Percentiles rank a stretch among this genome's conserved stretches.
Conservation (phyloP, 257 asterid species). For the Solanum appendiculatum region DNA sequence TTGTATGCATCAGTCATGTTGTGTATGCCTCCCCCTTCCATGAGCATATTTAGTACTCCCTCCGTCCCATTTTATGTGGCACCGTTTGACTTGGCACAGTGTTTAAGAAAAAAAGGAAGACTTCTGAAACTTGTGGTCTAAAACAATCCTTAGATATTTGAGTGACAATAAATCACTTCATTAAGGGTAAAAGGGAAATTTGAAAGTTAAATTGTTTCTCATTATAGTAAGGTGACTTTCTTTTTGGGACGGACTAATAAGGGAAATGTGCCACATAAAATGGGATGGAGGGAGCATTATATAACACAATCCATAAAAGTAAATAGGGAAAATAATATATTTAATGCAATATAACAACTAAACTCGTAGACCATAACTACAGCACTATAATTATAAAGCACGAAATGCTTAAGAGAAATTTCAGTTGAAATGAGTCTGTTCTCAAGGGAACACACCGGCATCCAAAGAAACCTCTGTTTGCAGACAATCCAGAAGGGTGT, state of each 20-base stretch:
- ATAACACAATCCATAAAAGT: neutral
- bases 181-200: neutral
- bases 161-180: neutral
- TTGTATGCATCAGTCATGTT: neutral
- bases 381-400: neutral
- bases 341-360: neutral
- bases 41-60: neutral
- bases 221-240: neutral
- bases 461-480: slow-evolving; percentile 94
- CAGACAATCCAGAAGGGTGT: slow-evolving; percentile 98
- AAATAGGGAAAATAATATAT: neutral
- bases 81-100: neutral
- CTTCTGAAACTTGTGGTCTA: neutral
- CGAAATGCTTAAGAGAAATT: neutral
- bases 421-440: neutral
- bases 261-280: neutral
- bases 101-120: neutral
- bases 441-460: slow-evolving; percentile 51
- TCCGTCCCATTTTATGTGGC: neutral
- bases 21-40: neutral
- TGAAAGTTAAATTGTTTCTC: neutral
- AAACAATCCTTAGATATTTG: neutral
- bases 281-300: neutral
- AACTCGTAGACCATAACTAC: neutral
- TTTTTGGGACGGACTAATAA: neutral